Evolutionary conservation across 1,284 basidiomycete genomes (phyloP).

Genomic region (Inonotus obliquus): DNA sequence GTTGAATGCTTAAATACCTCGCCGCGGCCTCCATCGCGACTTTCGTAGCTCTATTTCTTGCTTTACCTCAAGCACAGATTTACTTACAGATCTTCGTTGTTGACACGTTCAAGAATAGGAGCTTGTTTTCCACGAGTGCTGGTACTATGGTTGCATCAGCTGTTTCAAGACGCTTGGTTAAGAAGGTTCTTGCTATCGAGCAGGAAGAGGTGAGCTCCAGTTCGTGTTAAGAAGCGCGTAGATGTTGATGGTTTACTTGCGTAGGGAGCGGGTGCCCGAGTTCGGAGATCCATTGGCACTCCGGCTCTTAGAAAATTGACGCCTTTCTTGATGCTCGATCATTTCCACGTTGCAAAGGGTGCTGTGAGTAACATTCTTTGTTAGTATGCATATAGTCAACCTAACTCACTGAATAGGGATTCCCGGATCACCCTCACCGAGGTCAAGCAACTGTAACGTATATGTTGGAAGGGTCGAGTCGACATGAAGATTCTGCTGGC

Average conservation of each 20-base stretch:
- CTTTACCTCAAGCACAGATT: slow-evolving; percentile 1
- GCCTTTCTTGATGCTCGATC: slow-evolving; percentile 89
- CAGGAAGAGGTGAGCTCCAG: slow-evolving; percentile 62
- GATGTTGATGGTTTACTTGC: background rate
- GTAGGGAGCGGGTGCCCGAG: slow-evolving; percentile 80
- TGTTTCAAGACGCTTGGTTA: slow-evolving; percentile 65
- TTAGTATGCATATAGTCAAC: background rate
- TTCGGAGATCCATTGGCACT: slow-evolving; percentile 88
- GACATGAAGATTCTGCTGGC: slow-evolving; percentile 92
- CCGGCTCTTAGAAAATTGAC: slow-evolving; percentile 73
- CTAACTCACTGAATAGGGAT: slow-evolving; percentile 39
- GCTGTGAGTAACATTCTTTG: slow-evolving; percentile 40
- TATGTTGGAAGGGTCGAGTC: slow-evolving; percentile 79
- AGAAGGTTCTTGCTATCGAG: slow-evolving; percentile 76
- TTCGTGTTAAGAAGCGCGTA: background rate
- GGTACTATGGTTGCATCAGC: slow-evolving; percentile 26
- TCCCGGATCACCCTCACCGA: slow-evolving; percentile 86
- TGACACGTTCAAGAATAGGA: slow-evolving; percentile 11
- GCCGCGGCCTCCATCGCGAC: slow-evolving; percentile 2
- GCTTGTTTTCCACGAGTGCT: background rate
- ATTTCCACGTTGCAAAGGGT: slow-evolving; percentile 62
- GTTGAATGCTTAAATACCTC: slow-evolving; percentile 17
- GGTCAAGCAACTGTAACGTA: slow-evolving; percentile 89
- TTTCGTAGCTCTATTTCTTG: slow-evolving; percentile 17
- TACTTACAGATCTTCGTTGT: slow-evolving; percentile 9